A percentile compares a stretch with the other conserved stretches of the same genome.
Conservation (phyloP, 306 rosid genomes). For the Sphenostylis stenocarpa region DNA sequence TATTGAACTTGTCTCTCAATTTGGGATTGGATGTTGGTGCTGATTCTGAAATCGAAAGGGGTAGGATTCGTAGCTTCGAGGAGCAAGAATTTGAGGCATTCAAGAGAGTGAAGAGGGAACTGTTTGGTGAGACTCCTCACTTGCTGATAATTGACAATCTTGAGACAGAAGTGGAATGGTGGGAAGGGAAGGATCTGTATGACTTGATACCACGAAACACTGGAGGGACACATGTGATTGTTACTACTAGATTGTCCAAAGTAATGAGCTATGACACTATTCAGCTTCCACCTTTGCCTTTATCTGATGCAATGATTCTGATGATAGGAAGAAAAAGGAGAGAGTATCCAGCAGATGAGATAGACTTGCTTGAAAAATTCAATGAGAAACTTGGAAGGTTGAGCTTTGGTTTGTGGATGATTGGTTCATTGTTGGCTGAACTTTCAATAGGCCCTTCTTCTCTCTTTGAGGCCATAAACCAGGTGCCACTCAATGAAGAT, state of each 20-base stretch:
- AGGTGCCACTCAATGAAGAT: constrained; percentile 48
- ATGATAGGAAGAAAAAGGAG: constrained; percentile 68
- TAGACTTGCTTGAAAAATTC: constrained; percentile 55
- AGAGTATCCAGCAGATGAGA: constrained; percentile 63
- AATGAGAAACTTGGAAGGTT: constrained; percentile 71
- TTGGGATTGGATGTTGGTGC: constrained; percentile 83
- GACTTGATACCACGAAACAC: constrained; percentile 82
- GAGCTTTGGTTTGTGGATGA: constrained; percentile 70
- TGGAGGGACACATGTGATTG: constrained; percentile 79
- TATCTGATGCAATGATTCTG: constrained; percentile 71
- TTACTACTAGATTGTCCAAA: constrained; percentile 65
- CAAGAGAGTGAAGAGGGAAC: constrained; percentile 80
- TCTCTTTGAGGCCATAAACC: constrained; percentile 68
- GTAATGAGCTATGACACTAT: constrained; percentile 64
- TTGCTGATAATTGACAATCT: constrained; percentile 84
- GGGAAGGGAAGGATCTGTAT: constrained; percentile 77
- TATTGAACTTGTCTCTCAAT: constrained; percentile 64
- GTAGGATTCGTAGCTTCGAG: constrained; percentile 77
- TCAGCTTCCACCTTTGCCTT: constrained; percentile 63
- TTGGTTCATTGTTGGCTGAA: constrained; percentile 74
- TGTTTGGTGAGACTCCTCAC: constrained; percentile 79
- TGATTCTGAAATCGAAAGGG: constrained; percentile 71
- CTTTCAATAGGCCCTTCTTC: constrained; percentile 60
- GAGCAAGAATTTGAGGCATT: constrained; percentile 90
- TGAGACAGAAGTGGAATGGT: constrained; percentile 81